Evolutionary conservation across 129 eudicot species (phyloP), one percentile per base, ranked within the genome.

Genomic region (Artemisia annua): DNA sequence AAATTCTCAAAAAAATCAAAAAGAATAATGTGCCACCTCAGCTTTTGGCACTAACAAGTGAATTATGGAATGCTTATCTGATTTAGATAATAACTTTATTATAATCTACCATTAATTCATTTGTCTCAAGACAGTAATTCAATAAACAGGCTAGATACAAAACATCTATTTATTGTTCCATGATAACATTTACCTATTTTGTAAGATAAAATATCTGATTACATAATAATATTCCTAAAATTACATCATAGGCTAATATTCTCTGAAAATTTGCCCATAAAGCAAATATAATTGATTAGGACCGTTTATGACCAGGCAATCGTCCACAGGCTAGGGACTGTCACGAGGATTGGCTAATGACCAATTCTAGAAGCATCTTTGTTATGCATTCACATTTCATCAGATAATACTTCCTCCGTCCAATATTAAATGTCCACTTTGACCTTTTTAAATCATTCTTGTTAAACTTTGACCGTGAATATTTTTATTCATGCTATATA

Each of bases 1-100:
- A 51, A 70, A 68, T 60, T n/a, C 43, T 35, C 0, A 35, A 2
- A 52, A 60, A 59, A 77, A 49, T 18, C 15, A 32, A 50, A 44
- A 49, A 62, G 63, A 59, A 77, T 59, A 68, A 60, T 35, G 7
- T 60, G 44, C 64, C 82, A 78, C 75, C 61, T 63, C 72, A 70
- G 39, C 67, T 70, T 43, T 9, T 63, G 30, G 49, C 71, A 77
- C 48, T 61, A 50, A 62, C 48, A 51, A 70, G 32, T 69, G 22
- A 1, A 20, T 46, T 43, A 44, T 43, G 59, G 28, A 76, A 57
- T 68, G 17, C 24, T 1, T 54, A 54, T 54, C 60, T n/a, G 13
- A 24, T 24, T 24, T 24, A 24, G 26, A 24, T 24, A 55, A 11
- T 55, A 8, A 7, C 20, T 2, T 17, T 8, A 55, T 17, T 8